Base-by-base conservation (phyloP, 2,329 filamentous ascomycete species). In the Aspergillus viridinutans region DNA sequence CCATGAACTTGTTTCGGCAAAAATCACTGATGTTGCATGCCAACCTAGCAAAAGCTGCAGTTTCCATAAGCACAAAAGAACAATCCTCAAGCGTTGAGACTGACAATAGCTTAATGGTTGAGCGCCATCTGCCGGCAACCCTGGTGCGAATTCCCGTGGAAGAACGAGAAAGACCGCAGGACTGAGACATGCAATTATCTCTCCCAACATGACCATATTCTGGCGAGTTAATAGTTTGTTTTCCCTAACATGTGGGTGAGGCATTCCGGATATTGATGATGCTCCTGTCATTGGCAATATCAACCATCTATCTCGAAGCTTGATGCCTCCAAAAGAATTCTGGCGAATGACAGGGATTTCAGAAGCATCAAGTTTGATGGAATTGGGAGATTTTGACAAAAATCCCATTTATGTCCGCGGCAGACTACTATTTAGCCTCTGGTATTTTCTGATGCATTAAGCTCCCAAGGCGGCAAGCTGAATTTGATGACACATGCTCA, bases 61-160 rank as follows among this genome's bases (percentile, higher is more conserved):
- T 49, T 47, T 53, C 69, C n/a, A 58, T 64, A 40, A 58, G 58
- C 20, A 45, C 58, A 52, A 28, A 55, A 54, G 55, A 58, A 10
- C 55, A 61, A 58, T 58, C 57, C 53, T 21, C 62, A 49, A 49
- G 55, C 25, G 17, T 56, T 47, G 61, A 50, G 26, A 50, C 52
- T 17, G 52, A 59, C 5, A 53, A 93, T 86, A 68, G 93, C 82
- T 64, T 89, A 79, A 81, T 90, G 84, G 78, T 92, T 92, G 67
- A 95, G 26, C 52, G 63, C 49, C 61, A 61, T 23, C 63, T 78
- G 29, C 75, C 75, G 53, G 71, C 74, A 50, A 76, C 75, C 9
- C 63, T 78, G 56, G 76, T 78, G 58, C 72, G 76, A 57, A 77
- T 78, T 58, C 74, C 76, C 45, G 67, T 69, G 51, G 68, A 71